Conservation (phyloP, 2,329 filamentous ascomycete species). For the Fusarium graminum region DNA sequence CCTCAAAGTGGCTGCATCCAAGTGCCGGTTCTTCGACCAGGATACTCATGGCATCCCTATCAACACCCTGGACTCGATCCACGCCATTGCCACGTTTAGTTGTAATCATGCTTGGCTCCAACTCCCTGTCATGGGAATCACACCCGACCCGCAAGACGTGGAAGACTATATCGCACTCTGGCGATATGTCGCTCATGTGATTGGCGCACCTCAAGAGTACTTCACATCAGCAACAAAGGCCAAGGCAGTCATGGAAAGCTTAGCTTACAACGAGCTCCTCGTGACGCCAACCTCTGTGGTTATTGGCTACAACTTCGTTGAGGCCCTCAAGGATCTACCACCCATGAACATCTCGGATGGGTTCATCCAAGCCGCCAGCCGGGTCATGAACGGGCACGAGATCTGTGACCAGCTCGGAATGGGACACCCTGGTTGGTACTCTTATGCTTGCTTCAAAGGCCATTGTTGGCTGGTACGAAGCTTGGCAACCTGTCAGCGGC, state of each 20-base stretch:
- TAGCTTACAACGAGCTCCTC: slow-evolving; percentile 52
- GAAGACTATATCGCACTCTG: slow-evolving; percentile 73
- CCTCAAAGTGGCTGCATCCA: slow-evolving; percentile 64
- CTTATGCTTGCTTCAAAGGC: slow-evolving; percentile 50
- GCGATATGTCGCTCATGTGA: slow-evolving; percentile 51
- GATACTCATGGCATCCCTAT: slow-evolving; percentile 71
- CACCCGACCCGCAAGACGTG: slow-evolving; percentile 67
- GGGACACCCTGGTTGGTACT: slow-evolving; percentile 48
- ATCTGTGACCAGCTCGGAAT: slow-evolving; percentile 55
- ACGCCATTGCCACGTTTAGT: slow-evolving; percentile 74
- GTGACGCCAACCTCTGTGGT: slow-evolving; percentile 53
- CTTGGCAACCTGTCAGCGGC: slow-evolving; percentile 48
- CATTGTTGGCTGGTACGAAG: slow-evolving; percentile 51
- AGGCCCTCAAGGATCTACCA: slow-evolving; percentile 54
- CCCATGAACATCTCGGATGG: slow-evolving; percentile 53
- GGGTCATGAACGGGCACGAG: slow-evolving; percentile 55
- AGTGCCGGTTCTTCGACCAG: slow-evolving; percentile 69
- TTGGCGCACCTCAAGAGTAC: slow-evolving; percentile 48
- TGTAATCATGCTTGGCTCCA: slow-evolving; percentile 71
- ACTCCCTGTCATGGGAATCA: slow-evolving; percentile 74
- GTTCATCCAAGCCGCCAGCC: slow-evolving; percentile 46
- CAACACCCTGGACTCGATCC: slow-evolving; percentile 74
- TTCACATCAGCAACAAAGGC: slow-evolving; percentile 45
- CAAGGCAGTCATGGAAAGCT: slow-evolving; percentile 53
- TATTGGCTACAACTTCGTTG: slow-evolving; percentile 56